A percentile compares a stretch with the other conserved stretches of the same genome.
phyloP scores from a whole-genome alignment of 2,329 filamentous ascomycete species.

The Trichoderma sp. region DNA sequence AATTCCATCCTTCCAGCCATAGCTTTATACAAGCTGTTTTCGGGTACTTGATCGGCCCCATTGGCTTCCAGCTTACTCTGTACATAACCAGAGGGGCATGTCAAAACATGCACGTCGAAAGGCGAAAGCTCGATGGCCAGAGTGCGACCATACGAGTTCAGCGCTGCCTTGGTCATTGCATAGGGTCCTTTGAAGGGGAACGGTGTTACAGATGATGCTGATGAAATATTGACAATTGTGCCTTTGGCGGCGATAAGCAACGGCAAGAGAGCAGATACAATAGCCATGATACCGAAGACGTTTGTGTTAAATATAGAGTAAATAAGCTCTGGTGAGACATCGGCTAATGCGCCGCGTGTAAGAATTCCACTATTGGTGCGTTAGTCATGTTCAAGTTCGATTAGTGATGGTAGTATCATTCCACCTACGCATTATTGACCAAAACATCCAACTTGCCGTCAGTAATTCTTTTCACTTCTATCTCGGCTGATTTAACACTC shows the following conservation, averaged over 20 bases:
- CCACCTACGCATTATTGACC: not conserved
- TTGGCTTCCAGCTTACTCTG: not conserved
- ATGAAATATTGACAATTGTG: not conserved
- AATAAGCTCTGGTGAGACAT: not conserved
- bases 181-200: slow-evolving; percentile 6
- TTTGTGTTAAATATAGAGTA: not conserved
- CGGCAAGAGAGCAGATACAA: not conserved
- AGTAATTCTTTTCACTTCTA: not conserved
- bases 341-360: not conserved
- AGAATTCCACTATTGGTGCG: not conserved
- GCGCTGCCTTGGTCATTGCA: slow-evolving; percentile 12
- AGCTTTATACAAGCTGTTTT: slow-evolving; percentile 8
- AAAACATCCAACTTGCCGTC: not conserved
- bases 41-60: not conserved
- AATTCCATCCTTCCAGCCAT: slow-evolving; percentile 4
- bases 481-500: not conserved
- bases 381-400: not conserved
- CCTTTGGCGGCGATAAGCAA: not conserved
- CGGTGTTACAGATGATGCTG: not conserved
- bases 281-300: not conserved
- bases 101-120: slow-evolving; percentile 4
- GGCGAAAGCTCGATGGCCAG: slow-evolving; percentile 5
- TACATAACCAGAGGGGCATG: slow-evolving; percentile 2
- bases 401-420: not conserved
- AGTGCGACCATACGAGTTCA: slow-evolving; percentile 7